Evolutionary conservation across 176 grass and related monocot species (phyloP).

Genomic region (Dendrocalamus sinicus): DNA sequence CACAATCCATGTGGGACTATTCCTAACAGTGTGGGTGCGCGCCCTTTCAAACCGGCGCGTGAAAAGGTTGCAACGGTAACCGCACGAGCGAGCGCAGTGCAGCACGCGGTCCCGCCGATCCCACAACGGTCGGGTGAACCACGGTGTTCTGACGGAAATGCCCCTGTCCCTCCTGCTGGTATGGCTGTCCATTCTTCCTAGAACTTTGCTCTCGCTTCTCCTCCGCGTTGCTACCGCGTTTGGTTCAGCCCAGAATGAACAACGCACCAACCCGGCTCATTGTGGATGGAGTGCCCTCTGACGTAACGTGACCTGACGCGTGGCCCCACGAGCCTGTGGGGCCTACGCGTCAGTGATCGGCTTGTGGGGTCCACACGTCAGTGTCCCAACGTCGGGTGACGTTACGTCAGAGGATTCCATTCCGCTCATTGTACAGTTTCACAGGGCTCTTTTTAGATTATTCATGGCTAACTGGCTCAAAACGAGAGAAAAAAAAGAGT

Average conservation of each 20-base stretch:
- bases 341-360: too few relatives aligned
- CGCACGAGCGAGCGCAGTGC: background rate
- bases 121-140: conserved; percentile 1
- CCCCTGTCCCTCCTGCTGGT: background rate
- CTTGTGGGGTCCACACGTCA: too few relatives aligned
- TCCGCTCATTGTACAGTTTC: background rate
- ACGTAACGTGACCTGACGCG: too few relatives aligned
- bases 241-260: background rate
- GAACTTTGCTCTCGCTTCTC: background rate
- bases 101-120: background rate
- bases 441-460: background rate
- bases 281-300: too few relatives aligned
- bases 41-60: background rate
- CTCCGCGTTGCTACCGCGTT: too few relatives aligned
- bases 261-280: background rate
- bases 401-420: too few relatives aligned
- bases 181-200: too few relatives aligned
- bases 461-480: too few relatives aligned
- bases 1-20: too few relatives aligned
- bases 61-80: conserved; percentile 31
- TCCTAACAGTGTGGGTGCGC: background rate
- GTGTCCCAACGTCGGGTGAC: too few relatives aligned
- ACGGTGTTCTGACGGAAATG: conserved; percentile 5
- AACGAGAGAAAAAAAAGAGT: too few relatives aligned
- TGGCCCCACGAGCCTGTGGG: too few relatives aligned